A percentile compares a stretch with the other conserved stretches of the same genome.
These are phyloP conservation scores for Exophiala sp. DNA, from an alignment of 2,329 filamentous ascomycete genomes.

Conservation along the genomic window DNA sequence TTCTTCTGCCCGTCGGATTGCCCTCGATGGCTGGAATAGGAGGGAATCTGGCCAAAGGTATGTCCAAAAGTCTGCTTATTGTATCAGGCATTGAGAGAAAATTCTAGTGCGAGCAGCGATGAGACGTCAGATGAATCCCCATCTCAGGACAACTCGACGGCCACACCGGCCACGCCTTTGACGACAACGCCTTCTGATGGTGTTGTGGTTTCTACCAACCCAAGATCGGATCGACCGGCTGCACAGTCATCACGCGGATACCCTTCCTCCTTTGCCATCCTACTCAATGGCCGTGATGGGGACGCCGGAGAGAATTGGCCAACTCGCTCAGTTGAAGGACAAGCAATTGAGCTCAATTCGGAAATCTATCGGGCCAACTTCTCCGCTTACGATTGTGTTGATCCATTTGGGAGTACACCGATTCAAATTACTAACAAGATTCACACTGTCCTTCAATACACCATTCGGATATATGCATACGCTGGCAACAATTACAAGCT, in stretches of 20 bases:
- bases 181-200: background rate
- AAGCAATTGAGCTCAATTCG: constrained; percentile 10
- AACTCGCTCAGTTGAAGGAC: constrained; percentile 8
- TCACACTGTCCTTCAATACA: constrained; percentile 20
- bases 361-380: constrained; percentile 19
- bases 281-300: background rate
- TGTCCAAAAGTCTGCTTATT: background rate
- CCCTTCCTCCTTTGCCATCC: background rate
- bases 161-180: background rate
- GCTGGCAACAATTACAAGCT: constrained; percentile 26
- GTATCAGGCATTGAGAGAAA: background rate
- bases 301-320: background rate
- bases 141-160: constrained; percentile 2
- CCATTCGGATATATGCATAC: constrained; percentile 19
- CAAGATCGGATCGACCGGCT: background rate
- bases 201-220: background rate
- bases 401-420: constrained; percentile 19
- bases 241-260: background rate
- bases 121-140: constrained; percentile 12
- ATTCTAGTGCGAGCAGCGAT: constrained; percentile 13
- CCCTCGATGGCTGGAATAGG: constrained; percentile 23
- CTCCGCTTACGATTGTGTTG: constrained; percentile 19
- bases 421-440: constrained; percentile 18
- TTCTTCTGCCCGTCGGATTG: constrained; percentile 24
- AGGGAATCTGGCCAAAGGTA: constrained; percentile 11